Evolutionary conservation across 306 rosid genomes (phyloP), one percentile per base, ranked within the genome.

Genomic region (Mimosa bimucronata): DNA sequence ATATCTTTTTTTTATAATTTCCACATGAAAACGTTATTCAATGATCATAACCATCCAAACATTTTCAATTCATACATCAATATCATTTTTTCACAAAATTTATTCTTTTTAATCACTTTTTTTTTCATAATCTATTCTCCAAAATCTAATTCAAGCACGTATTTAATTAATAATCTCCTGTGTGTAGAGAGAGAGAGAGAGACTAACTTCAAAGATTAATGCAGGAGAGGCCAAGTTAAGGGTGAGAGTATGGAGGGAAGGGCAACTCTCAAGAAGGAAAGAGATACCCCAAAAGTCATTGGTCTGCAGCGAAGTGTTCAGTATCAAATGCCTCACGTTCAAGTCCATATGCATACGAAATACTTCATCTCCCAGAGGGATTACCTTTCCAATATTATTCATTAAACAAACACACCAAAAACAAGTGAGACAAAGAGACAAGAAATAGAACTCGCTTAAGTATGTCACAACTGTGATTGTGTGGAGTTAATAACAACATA

Each of bases 191-290:
- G 70, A 31, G 70, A 29, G 42, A 30, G 70, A 65, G 70, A 31
- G 13, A 86, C 87, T 82, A 9, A 86, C 90, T 0, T 14, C 5
- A 71, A 80, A 44, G 23, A 82, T 30, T 40, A 14, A 41, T 26
- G 34, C 66, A 29, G 10, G 62, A 37, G 10, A 61, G 38, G 60
- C 71, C 10, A 87, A 40, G 3, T 80, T 44, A 8, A 91, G 2
- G 5, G 91, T 90, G 16, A 90, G 84, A 40, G 68, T 87, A 65
- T 81, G 78, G 70, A 90, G 30, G 8, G 0, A 4, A 38, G 87
- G 80, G 41, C 86, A 88, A 70, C 89, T 88, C 25, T 60, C 41
- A 19, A 92, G 80, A 64, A 92, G 76, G 65, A 82, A 92, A 9
- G 52, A 58, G 76, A 87, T 79, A 44, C 90, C 94, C 0, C 6